Evolutionary conservation across 2,329 filamentous ascomycete species (phyloP).

Genomic region (Raffaelea ambrosiae): DNA sequence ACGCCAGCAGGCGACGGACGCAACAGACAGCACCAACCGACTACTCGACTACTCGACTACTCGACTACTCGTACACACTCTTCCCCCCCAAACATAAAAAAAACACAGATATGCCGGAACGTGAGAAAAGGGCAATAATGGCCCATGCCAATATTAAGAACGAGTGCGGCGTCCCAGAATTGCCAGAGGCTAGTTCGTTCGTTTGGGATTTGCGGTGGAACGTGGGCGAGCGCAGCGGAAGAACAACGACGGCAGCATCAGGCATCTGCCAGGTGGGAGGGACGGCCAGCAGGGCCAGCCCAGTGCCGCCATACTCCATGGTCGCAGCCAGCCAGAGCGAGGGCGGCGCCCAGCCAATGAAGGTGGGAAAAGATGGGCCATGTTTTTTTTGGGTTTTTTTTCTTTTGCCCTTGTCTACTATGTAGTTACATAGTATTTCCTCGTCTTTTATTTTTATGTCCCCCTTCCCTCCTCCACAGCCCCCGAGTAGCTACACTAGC

Average conservation of each 20-base stretch:
- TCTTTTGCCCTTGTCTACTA: too few relatives aligned
- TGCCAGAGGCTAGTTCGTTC: background rate
- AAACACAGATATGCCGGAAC: background rate
- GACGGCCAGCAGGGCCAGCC: too few relatives aligned
- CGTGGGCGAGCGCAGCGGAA: constrained; percentile 5
- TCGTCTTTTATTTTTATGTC: constrained; percentile 1
- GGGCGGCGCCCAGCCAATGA: background rate
- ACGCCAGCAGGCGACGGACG: too few relatives aligned
- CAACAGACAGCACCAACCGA: too few relatives aligned
- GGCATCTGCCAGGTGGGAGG: constrained; percentile 1
- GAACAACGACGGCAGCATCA: constrained; percentile 1
- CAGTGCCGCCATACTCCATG: too few relatives aligned
- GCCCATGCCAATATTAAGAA: background rate
- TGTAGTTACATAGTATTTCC: too few relatives aligned
- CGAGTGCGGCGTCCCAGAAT: background rate
- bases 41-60: too few relatives aligned
- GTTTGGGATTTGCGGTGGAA: constrained; percentile 8
- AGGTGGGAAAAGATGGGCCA: background rate
- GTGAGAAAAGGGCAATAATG: background rate
- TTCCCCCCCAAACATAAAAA: too few relatives aligned
- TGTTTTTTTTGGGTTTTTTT: constrained; percentile 1
- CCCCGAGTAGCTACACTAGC: constrained; percentile 2
- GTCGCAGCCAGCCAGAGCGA: too few relatives aligned
- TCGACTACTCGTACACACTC: too few relatives aligned
- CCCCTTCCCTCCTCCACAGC: background rate